Conservation (phyloP, 176 grass and related monocot genomes). For the Rhynchospora breviuscula region DNA sequence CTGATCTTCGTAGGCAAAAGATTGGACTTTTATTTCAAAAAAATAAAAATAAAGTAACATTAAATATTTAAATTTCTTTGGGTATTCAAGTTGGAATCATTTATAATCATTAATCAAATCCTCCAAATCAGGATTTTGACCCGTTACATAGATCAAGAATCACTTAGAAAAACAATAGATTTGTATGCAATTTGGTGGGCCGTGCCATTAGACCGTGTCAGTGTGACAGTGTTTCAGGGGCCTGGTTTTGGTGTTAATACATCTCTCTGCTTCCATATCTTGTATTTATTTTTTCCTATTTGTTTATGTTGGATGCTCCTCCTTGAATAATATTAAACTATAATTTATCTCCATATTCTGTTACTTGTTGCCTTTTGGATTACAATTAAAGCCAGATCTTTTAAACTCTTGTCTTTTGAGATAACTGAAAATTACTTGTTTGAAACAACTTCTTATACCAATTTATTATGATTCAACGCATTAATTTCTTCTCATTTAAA, state of each 20-base stretch:
- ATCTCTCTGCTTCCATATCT: not conserved
- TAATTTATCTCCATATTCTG: not conserved
- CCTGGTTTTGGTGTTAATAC: not conserved
- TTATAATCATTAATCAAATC: not conserved
- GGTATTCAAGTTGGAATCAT: no score
- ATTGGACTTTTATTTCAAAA: no score
- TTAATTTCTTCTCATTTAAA: not conserved
- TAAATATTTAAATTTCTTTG: no score
- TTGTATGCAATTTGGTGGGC: conserved; percentile 16
- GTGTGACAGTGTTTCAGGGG: conserved; percentile 15
- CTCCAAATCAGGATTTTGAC: not conserved
- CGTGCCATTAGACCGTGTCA: conserved; percentile 9
- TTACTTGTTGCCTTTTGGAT: not conserved
- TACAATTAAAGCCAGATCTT: conserved; percentile 2
- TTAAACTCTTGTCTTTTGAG: not conserved
- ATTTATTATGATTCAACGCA: not conserved
- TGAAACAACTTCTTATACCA: not conserved
- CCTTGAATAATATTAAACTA: not conserved
- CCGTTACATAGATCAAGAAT: conserved; percentile 7
- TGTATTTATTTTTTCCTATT: conserved; percentile 10
- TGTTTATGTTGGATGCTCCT: not conserved
- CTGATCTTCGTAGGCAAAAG: no score
- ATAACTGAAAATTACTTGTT: not conserved
- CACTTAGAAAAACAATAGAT: not conserved
- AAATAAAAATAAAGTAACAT: no score